Conservation (phyloP, 2,329 filamentous ascomycete species). For the Stemphylium lycopersici region DNA sequence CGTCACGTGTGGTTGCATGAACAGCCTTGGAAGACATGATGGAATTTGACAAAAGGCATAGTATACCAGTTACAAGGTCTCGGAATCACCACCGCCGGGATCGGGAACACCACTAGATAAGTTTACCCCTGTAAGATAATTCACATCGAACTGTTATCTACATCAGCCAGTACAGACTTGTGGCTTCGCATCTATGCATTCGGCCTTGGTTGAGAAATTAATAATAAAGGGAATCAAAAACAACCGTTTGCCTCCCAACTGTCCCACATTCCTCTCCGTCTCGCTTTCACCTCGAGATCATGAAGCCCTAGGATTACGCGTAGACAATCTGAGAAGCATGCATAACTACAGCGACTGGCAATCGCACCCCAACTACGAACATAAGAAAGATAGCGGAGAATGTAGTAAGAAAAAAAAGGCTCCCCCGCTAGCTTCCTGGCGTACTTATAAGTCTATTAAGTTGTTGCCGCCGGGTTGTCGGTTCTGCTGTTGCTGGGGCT, state of each 20-base stretch:
- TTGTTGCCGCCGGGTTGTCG: conserved; percentile 60
- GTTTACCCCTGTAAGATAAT: conserved; percentile 3
- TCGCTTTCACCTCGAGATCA: neutral
- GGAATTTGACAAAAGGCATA: neutral
- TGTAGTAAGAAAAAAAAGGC: conserved; percentile 19
- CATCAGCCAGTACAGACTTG: conserved; percentile 8
- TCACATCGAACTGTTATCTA: conserved; percentile 11
- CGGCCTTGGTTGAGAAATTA: conserved; percentile 14
- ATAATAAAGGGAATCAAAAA: conserved; percentile 27
- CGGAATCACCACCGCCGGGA: neutral
- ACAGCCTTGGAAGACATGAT: neutral
- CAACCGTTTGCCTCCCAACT: conserved; percentile 15
- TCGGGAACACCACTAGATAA: neutral
- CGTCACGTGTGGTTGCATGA: conserved; percentile 7
- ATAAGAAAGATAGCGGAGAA: conserved; percentile 16
- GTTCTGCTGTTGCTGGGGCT: conserved; percentile 41
- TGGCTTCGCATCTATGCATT: conserved; percentile 7
- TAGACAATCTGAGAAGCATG: neutral
- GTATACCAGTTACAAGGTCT: neutral
- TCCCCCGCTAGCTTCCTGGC: neutral
- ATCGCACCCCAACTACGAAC: conserved; percentile 8
- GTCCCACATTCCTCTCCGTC: neutral
- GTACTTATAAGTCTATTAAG: conserved; percentile 64
- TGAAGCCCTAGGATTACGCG: neutral
- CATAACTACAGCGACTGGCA: neutral